Evolutionary conservation across 768 basidiomycete genomes (phyloP).

Genomic region (Termitomyces titanicus): DNA sequence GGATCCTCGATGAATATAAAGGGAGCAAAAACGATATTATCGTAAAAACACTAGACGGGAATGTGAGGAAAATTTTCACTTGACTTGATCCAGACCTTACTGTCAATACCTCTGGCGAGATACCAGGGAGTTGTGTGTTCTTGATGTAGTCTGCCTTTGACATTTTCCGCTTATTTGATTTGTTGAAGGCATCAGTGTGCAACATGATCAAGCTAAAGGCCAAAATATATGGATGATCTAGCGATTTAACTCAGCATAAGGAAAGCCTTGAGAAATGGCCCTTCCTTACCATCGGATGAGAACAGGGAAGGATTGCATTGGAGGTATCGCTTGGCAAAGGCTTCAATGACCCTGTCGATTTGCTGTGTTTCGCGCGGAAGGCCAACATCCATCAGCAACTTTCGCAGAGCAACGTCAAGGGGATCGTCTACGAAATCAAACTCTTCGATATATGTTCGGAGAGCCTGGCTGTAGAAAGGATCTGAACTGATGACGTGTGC

Average conservation of each 20-base stretch:
- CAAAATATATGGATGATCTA: slow-evolving; percentile 93
- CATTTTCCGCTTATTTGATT: slow-evolving; percentile 98
- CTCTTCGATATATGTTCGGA: slow-evolving; percentile 65
- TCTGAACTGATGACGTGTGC: slow-evolving; percentile 51
- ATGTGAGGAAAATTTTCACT: slow-evolving; percentile 1
- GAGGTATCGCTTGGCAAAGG: slow-evolving; percentile 83
- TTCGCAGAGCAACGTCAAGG: slow-evolving; percentile 87
- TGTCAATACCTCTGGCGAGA: slow-evolving; percentile 79
- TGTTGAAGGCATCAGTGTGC: slow-evolving; percentile 98
- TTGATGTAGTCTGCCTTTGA: slow-evolving; percentile 89
- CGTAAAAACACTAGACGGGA: slow-evolving; percentile 76
- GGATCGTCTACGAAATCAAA: slow-evolving; percentile 82
- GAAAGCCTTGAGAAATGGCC: background rate
- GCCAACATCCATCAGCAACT: slow-evolving; percentile 85
- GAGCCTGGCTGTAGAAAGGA: slow-evolving; percentile 61
- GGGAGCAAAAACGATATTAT: slow-evolving; percentile 94
- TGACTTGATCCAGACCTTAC: slow-evolving; percentile 39
- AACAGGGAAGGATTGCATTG: slow-evolving; percentile 83
- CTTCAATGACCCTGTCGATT: slow-evolving; percentile 96
- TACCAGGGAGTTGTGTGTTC: slow-evolving; percentile 86
- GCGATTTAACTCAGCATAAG: background rate
- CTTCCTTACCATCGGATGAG: slow-evolving; percentile 59
- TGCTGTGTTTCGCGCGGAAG: slow-evolving; percentile 97
- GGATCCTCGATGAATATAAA: slow-evolving; percentile 97
- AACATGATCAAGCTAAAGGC: slow-evolving; percentile 99